Conservation (phyloP, 495 filamentous ascomycete species). For the Viridothelium virens region DNA sequence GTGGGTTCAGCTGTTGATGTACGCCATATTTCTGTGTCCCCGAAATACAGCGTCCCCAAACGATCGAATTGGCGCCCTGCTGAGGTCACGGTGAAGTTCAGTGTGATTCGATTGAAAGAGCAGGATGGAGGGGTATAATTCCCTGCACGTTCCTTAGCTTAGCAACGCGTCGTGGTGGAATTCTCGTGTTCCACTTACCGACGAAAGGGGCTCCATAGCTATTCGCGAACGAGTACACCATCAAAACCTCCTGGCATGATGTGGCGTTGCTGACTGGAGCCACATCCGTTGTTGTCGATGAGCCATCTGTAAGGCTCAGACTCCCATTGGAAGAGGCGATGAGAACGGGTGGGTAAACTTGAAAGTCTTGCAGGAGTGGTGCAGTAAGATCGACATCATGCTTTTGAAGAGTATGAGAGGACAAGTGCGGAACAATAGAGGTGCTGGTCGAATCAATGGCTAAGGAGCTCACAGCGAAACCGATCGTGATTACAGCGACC, state of each 20-base stretch:
- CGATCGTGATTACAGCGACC: slow-evolving; percentile 11
- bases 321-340: slow-evolving; percentile 20
- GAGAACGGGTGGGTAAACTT: slow-evolving; percentile 32
- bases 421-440: neutral
- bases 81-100: slow-evolving; percentile 76
- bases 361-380: slow-evolving; percentile 13
- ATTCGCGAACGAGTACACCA: slow-evolving; percentile 64
- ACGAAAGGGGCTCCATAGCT: slow-evolving; percentile 77
- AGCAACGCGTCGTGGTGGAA: slow-evolving; percentile 6
- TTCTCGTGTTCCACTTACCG: slow-evolving; percentile 42
- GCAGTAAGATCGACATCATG: slow-evolving; percentile 7
- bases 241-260: slow-evolving; percentile 42
- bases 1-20: slow-evolving; percentile 85
- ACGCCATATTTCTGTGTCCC: slow-evolving; percentile 72
- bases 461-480: slow-evolving; percentile 10
- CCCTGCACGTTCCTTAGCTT: slow-evolving; percentile 36
- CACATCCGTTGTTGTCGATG: slow-evolving; percentile 17
- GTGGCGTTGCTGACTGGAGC: slow-evolving; percentile 18
- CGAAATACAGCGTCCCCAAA: slow-evolving; percentile 70
- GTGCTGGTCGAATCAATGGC: slow-evolving; percentile 4
- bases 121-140: slow-evolving; percentile 62
- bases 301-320: slow-evolving; percentile 21
- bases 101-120: slow-evolving; percentile 66
- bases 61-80: slow-evolving; percentile 72
- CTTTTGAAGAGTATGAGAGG: slow-evolving; percentile 9